Evolutionary conservation across 106 monocot genomes (phyloP).

Genomic region (Dendrobium catenatum): DNA sequence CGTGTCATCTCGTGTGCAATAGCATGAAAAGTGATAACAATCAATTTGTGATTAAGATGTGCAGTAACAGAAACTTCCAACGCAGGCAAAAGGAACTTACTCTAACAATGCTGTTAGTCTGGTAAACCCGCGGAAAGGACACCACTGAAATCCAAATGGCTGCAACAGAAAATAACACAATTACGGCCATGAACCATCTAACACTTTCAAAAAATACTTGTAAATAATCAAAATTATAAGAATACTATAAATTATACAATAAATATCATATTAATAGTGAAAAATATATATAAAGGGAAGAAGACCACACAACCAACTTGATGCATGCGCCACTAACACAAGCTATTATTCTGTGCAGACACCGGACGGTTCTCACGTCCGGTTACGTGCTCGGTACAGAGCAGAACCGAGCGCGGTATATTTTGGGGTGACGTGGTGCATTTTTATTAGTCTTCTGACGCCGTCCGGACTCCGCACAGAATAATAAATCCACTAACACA

Average conservation of each 20-base stretch:
- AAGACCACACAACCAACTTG: background rate
- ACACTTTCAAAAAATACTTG: background rate
- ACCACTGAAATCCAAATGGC: slow-evolving; percentile 10
- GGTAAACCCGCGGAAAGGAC: slow-evolving; percentile 8
- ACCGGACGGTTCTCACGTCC: too few relatives aligned
- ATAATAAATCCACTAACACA: background rate
- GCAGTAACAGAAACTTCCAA: background rate
- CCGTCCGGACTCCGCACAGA: too few relatives aligned
- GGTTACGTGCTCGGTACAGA: too few relatives aligned
- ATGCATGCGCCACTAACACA: background rate
- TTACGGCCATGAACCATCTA: background rate
- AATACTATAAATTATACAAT: background rate
- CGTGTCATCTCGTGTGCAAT: background rate
- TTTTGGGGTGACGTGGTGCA: too few relatives aligned
- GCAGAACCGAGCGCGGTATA: too few relatives aligned
- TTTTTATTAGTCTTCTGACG: too few relatives aligned
- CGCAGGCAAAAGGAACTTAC: slow-evolving; percentile 2
- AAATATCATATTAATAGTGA: background rate
- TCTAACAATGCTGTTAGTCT: background rate
- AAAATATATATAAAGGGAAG: background rate
- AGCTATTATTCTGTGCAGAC: too few relatives aligned
- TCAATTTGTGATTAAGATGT: background rate
- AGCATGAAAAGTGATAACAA: background rate
- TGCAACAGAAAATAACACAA: background rate
- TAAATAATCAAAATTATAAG: background rate